These are phyloP conservation scores for Rutidosis leptorrhynchoides DNA, from an alignment of 129 eudicot species.

Conservation along the genomic window DNA sequence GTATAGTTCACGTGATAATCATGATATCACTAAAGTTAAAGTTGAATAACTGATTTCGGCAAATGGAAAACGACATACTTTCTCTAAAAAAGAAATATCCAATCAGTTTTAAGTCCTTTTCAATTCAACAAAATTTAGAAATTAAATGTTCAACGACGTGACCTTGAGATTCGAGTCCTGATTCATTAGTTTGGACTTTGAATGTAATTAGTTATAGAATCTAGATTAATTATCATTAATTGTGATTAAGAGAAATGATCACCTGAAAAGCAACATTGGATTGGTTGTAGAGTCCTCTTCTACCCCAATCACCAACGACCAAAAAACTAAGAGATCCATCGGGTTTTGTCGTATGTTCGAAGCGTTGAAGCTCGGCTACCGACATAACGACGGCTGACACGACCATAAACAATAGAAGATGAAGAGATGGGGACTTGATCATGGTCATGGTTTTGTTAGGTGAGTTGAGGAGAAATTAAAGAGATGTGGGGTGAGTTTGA, in stretches of 20 bases:
- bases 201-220: not conserved
- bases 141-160: not conserved
- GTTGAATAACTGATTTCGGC: not conserved
- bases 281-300: slow-evolving; percentile 59
- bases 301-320: slow-evolving; percentile 80
- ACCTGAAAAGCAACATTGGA: slow-evolving; percentile 66
- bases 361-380: slow-evolving; percentile 35
- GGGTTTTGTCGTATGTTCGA: slow-evolving; percentile 43
- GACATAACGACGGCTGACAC: not conserved
- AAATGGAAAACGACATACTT: not conserved
- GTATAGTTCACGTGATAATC: too few species aligned
- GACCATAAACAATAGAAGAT: not conserved
- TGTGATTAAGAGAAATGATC: not conserved
- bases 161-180: not conserved
- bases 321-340: slow-evolving; percentile 50
- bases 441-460: not conserved
- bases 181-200: not conserved
- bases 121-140: not conserved
- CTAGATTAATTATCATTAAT: too few species aligned
- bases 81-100: not conserved
- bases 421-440: not conserved
- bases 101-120: not conserved
- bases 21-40: not conserved
- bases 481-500: not conserved
- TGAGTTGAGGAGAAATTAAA: not conserved